These are phyloP conservation scores for Puccinia novopanici DNA, from an alignment of 1,284 basidiomycete genomes.

Conservation along the genomic window DNA sequence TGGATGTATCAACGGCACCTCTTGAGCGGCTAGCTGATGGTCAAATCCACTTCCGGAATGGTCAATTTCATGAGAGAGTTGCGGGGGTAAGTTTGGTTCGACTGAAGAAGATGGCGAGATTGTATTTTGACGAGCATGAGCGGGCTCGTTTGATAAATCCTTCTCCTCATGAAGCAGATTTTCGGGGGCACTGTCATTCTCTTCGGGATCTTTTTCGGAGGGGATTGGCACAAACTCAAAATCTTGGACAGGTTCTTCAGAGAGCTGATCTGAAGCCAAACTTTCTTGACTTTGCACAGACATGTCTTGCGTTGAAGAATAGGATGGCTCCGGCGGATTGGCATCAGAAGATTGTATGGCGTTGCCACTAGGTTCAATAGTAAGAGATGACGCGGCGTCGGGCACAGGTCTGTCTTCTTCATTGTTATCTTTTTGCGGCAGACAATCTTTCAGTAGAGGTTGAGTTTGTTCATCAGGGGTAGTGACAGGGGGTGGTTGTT, in stretches of 20 bases:
- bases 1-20: background rate
- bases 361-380: constrained; percentile 9
- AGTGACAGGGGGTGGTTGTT: background rate
- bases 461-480: background rate
- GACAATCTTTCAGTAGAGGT: background rate
- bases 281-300: background rate
- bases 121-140: background rate
- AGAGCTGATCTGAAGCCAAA: background rate
- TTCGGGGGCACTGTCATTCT: background rate
- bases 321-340: background rate
- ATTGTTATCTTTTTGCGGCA: background rate
- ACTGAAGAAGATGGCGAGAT: background rate
- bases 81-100: background rate
- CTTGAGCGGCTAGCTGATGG: background rate
- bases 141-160: background rate
- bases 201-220: background rate
- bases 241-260: background rate
- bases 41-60: background rate
- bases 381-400: constrained; percentile 1
- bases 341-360: background rate
- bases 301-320: background rate
- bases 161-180: background rate
- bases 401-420: background rate
- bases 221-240: constrained; percentile 4
- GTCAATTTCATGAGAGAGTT: constrained; percentile 9